Evolutionary conservation across 257 asterid species (phyloP).

Genomic region (Coffea canephora): DNA sequence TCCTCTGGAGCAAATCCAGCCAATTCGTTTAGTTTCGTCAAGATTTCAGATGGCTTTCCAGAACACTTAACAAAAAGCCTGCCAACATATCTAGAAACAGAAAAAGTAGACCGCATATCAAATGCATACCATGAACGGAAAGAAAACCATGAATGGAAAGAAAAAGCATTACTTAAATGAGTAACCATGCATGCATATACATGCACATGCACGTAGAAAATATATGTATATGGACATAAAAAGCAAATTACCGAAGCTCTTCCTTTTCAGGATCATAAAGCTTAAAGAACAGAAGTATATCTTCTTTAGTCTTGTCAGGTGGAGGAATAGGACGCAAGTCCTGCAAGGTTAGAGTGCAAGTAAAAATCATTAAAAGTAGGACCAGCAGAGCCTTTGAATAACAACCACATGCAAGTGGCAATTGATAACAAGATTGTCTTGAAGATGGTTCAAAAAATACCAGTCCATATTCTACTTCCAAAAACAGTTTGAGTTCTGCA

Average conservation of each 20-base stretch:
- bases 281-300: constrained; percentile 82
- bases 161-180: neutral
- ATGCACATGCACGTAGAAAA: neutral
- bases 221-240: neutral
- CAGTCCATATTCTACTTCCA: constrained; percentile 77
- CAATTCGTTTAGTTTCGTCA: constrained; percentile 69
- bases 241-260: constrained; percentile 65
- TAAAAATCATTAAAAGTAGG: constrained; percentile 13
- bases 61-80: constrained; percentile 73
- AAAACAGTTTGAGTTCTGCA: constrained; percentile 82
- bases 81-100: constrained; percentile 72
- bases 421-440: neutral
- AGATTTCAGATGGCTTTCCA: constrained; percentile 71
- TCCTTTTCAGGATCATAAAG: constrained; percentile 88
- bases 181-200: neutral
- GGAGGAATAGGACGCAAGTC: constrained; percentile 65
- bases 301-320: constrained; percentile 78
- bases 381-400: constrained; percentile 1
- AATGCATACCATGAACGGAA: constrained; percentile 1
- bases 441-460: constrained; percentile 36
- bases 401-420: neutral
- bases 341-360: constrained; percentile 35
- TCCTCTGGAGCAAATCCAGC: constrained; percentile 90
- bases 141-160: constrained; percentile 2
- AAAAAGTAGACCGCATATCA: constrained; percentile 18